Base-by-base conservation (phyloP, 495 filamentous ascomycete species). In the Hypoxylon rickii region DNA sequence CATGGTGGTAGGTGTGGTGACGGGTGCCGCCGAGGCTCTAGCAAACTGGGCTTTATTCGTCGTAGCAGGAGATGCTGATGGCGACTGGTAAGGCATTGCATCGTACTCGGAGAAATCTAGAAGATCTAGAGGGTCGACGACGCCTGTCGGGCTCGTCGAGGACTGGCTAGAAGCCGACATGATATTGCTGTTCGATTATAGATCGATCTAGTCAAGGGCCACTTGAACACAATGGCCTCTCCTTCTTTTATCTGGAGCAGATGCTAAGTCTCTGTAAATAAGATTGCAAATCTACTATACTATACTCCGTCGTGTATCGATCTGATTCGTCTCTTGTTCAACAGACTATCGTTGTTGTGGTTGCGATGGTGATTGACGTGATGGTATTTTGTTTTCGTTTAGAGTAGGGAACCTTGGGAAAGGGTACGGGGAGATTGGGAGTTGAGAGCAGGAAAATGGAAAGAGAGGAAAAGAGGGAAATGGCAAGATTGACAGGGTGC, bases 21-120 rank as follows among this genome's bases (percentile, higher is more conserved):
- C 64, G 41, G 73, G 69, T 44, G 60, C 63, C n/a, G 72, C 66
- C 15, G 75, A 55, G 7, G 74, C 68, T 13, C 72, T 67, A 34
- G 68, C 62, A 19, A 72, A 72, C 17, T 63, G 52, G 49, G 72
- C 45, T 57, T 78, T 74, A 64, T 56, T 61, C 37, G 68, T 54
- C 1, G 70, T 56, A 0, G 63, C 51, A 8, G 80, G 77, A 4
- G 79, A 83, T 15, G 74, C 49, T 5, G 74, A 77, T 10, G 79
- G 71, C 13, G 80, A 78, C 45, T 72, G 67, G 53, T 74, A 79
- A 5, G 43, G 18, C 15, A 72, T 32, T 29, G 60, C 61, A 37
- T 80, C 77, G 61, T 78, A 81, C 38, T 76, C 73, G 39, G 72
- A 63, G 45, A 78, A 73, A 52, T 81, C 78, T 51, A 80, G 58